Conservation (phyloP, 1,284 basidiomycete genomes). For the Boletus semigastroideus region DNA sequence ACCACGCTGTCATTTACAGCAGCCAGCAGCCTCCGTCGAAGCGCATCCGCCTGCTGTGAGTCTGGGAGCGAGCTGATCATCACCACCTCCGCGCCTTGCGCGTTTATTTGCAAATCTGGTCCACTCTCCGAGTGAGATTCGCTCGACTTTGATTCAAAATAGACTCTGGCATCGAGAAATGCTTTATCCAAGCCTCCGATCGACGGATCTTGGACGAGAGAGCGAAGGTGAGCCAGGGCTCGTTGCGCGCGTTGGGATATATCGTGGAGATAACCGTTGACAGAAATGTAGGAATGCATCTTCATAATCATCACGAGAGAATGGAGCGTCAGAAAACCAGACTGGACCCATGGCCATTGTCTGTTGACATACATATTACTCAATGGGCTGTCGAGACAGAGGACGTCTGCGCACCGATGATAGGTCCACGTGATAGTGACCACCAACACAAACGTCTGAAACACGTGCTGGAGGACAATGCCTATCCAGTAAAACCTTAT, state of each 20-base stretch:
- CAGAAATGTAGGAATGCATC: slow-evolving; percentile 91
- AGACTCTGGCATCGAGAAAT: slow-evolving; percentile 43
- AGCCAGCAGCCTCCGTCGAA: slow-evolving; percentile 53
- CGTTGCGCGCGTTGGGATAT: slow-evolving; percentile 47
- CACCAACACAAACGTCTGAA: slow-evolving; percentile 71
- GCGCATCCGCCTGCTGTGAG: slow-evolving; percentile 46
- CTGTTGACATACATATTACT: slow-evolving; percentile 37
- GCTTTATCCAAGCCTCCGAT: slow-evolving; percentile 68
- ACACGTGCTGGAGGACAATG: slow-evolving; percentile 71
- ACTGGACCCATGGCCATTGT: slow-evolving; percentile 98
- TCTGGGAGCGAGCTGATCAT: slow-evolving; percentile 52
- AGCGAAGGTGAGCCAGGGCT: slow-evolving; percentile 46
- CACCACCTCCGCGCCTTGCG: slow-evolving; percentile 39
- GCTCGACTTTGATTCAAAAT: slow-evolving; percentile 26
- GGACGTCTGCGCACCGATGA: slow-evolving; percentile 51
- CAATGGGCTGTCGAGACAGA: not conserved
- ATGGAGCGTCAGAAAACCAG: slow-evolving; percentile 93
- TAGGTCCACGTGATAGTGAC: slow-evolving; percentile 83
- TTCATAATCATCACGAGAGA: slow-evolving; percentile 93
- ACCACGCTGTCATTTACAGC: slow-evolving; percentile 28
- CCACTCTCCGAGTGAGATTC: slow-evolving; percentile 26
- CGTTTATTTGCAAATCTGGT: slow-evolving; percentile 22
- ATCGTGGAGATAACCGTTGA: slow-evolving; percentile 83
- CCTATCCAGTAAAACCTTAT: slow-evolving; percentile 78
- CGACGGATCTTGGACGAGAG: slow-evolving; percentile 40